Base-by-base conservation (phyloP, 2,329 filamentous ascomycete species). In the Coniochaeta sp. region DNA sequence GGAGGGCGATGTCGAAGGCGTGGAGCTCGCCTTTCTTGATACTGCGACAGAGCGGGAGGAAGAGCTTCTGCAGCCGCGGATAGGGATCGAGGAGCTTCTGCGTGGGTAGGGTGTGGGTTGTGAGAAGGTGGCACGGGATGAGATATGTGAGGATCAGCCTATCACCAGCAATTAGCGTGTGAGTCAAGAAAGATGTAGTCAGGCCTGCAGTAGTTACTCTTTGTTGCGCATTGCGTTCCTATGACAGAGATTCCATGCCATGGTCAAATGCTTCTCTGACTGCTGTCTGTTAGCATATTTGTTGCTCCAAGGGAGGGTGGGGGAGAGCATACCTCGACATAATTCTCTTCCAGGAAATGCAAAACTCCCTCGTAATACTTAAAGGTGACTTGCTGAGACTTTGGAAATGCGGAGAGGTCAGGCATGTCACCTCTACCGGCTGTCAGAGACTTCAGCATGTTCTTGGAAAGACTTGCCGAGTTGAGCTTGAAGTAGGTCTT, bases 401-500 rank as follows among this genome's bases (percentile, higher is more conserved):
- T 91, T 1, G 95, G 93, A 68, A 96, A 99, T 16, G 83, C 79
- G 17, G 88, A 82, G 32, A 97, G 79, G 0, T 84, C 78, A 0
- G 95, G 95, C 77, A 99, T 89, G 68, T 99, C 93, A 52, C 85
- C 83, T 62, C 80, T 77, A 59, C 89, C 88, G 14, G 92, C 93
- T 55, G 88, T 82, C 55, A 99, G 81, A 0, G 91, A 92, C 65
- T 89, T 90, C 55, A 99, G 80, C 57, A 98, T 88, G 65, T 95
- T 97, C 71, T 95, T 92, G 19, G 89, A 96, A 22, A 98, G 79
- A n/a, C 86, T 87, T 60, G 96, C 89, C 36, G 89, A 90, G 75
- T 96, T 96, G 64, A 98, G 80, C 78, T 91, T 96, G 79, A 99
- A 99, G 74, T 98, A 97, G 1, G 93, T 98, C 76, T 98, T 98